Evolutionary conservation across 2,329 filamentous ascomycete species (phyloP), one percentile per base, ranked within the genome.

Genomic region (Penicillium expansum): DNA sequence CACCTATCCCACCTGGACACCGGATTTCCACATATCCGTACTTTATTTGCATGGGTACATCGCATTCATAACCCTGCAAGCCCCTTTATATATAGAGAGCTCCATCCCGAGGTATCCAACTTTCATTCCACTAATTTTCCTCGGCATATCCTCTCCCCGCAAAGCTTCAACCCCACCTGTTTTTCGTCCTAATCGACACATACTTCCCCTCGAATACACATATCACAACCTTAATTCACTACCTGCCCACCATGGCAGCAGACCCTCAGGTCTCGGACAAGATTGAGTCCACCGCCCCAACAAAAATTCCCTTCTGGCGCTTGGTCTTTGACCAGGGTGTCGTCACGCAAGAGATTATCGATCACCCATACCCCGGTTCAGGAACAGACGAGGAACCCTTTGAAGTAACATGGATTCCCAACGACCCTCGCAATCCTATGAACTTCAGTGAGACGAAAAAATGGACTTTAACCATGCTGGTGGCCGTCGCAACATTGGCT

Each of bases 331-430:
- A 87, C 67, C 85, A 84, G 52, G 79, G 80, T 27, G 82, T 81
- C 43, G 74, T 89, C 49, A 86, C 81, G 0, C 76, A 80, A 45
- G 79, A 81, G 52, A 81, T 87, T 9, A 72, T 86, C 44, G 75
- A 82, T 49, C 77, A 83, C 70, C 69, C 74, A 3, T 89, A 88
- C 64, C 68, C 73, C 16, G 86, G 86, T 27, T 71, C 80, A 13
- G 89, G 89, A 58, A 91, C 88, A 2, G 70, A 79, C 9, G 83
- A 87, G 42, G 83, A 87, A 39, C 89, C 89, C 1, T 91, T 83
- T 61, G 74, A 86, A 32, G 87, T 91, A 62, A 82, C 84, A 54
- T 92, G 87, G 75, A 81, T 90, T 22, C 81, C 83, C 18, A 72
- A 84, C 51, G 89, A 92, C 69, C 81, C 82, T 10, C 82, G 84